Base-by-base conservation (phyloP, 345 rosid genomes). In the Salix viminalis region DNA sequence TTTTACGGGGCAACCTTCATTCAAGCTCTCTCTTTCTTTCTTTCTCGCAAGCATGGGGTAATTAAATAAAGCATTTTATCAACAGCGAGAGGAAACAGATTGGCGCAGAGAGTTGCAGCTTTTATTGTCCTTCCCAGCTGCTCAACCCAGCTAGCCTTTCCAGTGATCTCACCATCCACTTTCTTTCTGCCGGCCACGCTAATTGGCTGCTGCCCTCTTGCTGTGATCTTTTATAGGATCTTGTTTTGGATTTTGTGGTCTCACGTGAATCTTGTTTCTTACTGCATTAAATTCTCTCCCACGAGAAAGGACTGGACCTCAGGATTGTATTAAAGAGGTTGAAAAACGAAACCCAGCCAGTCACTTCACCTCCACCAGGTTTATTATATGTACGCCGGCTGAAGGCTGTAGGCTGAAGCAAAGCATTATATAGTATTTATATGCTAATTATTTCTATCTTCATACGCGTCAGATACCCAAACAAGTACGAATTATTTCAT, bases 201-300 rank as follows among this genome's bases (percentile, higher is more conserved):
- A 7, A 72, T 69, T 52, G 82, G 77, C 48, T 52, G 75, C 32
- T 65, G 77, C 13, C 60, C 79, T 37, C 66, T 30, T 65, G 50
- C 37, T 79, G 75, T 65, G 52, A 83, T 84, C 87, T 82, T 73
- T 72, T 81, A 24, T 73, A 65, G 71, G 85, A 82, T 76, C 84
- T 76, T 71, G 80, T 84, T 75, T 41, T 79, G 79, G 88, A 81
- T 83, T 79, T 77, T 84, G 71, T 75, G 83, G 37, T 61, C 79
- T 80, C 86, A 84, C 85, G 87, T 82, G 86, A 82, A 48, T 67
- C 85, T 74, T 76, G 36, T 73, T 37, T 56, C 60, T 37, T 52
- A 10, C 68, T 69, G 6, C 85, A 79, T 86, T 81, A 65, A 85
- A 37, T 36, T 44, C 54, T 52, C 76, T 65, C 66, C 23, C 60